Evolutionary conservation across 2,329 filamentous ascomycete genomes (phyloP).

Genomic region (Cladophialophora exuberans): DNA sequence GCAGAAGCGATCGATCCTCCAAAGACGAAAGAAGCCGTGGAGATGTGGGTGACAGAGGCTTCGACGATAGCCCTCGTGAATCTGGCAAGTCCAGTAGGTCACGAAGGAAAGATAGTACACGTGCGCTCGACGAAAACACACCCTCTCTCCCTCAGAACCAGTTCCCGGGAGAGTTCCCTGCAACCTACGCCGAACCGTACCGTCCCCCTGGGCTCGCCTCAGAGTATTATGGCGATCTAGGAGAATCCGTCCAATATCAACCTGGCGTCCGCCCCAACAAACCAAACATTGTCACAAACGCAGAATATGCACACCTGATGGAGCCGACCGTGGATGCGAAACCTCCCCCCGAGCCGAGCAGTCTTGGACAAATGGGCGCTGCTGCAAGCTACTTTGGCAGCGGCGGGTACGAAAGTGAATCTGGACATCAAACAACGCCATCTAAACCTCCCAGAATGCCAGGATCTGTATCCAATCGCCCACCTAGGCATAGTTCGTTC

Average conservation of each 20-base stretch:
- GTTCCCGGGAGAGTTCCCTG: slow-evolving; percentile 62
- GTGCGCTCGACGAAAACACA: slow-evolving; percentile 39
- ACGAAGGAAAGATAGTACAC: slow-evolving; percentile 16
- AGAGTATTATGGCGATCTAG: slow-evolving; percentile 66
- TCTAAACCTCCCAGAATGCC: slow-evolving; percentile 38
- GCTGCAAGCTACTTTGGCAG: slow-evolving; percentile 60
- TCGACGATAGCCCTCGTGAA: slow-evolving; percentile 33
- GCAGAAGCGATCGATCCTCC: slow-evolving; percentile 7
- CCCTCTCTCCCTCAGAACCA: slow-evolving; percentile 57
- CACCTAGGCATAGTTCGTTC: slow-evolving; percentile 29
- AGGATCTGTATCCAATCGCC: slow-evolving; percentile 6
- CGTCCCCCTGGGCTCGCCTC: slow-evolving; percentile 58
- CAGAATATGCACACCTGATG: slow-evolving; percentile 59
- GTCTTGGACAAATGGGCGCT: slow-evolving; percentile 51
- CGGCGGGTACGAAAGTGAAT: slow-evolving; percentile 28
- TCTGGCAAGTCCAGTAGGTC: slow-evolving; percentile 19
- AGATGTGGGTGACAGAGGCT: slow-evolving; percentile 28
- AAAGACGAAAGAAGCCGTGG: slow-evolving; percentile 8
- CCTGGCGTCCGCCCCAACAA: slow-evolving; percentile 61
- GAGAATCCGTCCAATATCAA: slow-evolving; percentile 61
- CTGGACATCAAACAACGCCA: slow-evolving; percentile 33
- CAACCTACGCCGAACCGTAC: slow-evolving; percentile 50
- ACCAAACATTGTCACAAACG: slow-evolving; percentile 57
- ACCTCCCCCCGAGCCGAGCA: slow-evolving; percentile 63
- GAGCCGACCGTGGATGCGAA: slow-evolving; percentile 54